phyloP scores from a whole-genome alignment of 257 asterid genomes.

The Vinca minor region DNA sequence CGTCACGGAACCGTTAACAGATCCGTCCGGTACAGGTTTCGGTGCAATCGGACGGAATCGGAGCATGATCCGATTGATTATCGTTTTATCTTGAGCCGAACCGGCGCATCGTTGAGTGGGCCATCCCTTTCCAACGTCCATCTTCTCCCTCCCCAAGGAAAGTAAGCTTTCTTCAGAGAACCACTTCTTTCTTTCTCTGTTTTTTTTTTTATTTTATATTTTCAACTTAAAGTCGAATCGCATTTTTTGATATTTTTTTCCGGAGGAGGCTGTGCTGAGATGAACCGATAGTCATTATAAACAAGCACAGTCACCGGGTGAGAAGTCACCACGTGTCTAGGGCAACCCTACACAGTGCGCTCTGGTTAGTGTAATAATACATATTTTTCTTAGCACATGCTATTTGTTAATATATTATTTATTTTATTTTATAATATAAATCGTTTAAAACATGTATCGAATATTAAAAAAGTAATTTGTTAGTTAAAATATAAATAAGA shows the following conservation, averaged over 20 bases:
- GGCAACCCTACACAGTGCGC: too few relatives aligned
- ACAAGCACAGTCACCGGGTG: conserved; percentile 10
- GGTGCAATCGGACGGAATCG: conserved; percentile 44
- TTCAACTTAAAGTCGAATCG: neutral
- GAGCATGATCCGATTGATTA: conserved; percentile 29
- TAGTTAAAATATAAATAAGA: too few relatives aligned
- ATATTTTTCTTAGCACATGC: too few relatives aligned
- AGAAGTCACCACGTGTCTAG: conserved; percentile 35
- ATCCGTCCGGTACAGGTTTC: conserved; percentile 26
- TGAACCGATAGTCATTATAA: conserved; percentile 14
- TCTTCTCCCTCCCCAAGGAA: neutral
- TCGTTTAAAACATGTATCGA: too few relatives aligned
- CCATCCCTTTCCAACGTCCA: conserved; percentile 20
- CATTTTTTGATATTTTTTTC: neutral
- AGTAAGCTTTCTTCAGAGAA: neutral
- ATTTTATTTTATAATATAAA: too few relatives aligned
- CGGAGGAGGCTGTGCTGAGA: conserved; percentile 1
- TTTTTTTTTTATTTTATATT: neutral
- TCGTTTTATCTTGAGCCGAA: conserved; percentile 15
- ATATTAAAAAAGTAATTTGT: too few relatives aligned
- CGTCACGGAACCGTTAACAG: conserved; percentile 14
- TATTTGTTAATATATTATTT: too few relatives aligned
- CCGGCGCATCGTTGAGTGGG: conserved; percentile 13
- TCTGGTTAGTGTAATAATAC: too few relatives aligned
- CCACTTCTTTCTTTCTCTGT: neutral